Base-by-base conservation (phyloP, 257 asterid genomes). In the Verbena officinalis region DNA sequence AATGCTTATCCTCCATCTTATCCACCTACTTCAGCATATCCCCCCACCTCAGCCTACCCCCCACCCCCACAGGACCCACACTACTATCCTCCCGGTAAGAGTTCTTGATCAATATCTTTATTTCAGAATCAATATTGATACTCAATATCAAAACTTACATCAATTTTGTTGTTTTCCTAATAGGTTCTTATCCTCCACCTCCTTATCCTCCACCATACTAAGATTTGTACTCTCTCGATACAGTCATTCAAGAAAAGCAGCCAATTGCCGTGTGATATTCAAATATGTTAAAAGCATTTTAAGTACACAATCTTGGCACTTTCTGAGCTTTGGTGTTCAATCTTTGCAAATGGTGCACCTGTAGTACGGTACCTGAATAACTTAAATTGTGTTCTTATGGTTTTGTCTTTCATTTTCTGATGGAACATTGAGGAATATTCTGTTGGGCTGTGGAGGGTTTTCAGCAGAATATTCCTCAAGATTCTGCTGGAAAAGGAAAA, bases 141-240 rank as follows among this genome's bases (percentile, higher is more conserved):
- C 33, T 16, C 13, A 27, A 24, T 15, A 15, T 24, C 5, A 21
- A 65, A 10, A 22, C 59, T 36, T 39, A 65, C 22, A 57, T 16
- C 1, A 13, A 13, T 19, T 57, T 9, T 20, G 10, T 73, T 59
- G 2, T 61, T 69, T 57, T 57, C 16, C 11, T 53, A 1, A 14
- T 75, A 84, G 91, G 87, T 65, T 52, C 82, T 10, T 73, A 69
- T 60, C 82, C 81, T 11, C 79, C 74, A 13, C 40, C 76, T 10
- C 65, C 74, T 7, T 84, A 84, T 36, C 91, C 87, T 11, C 82
- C 79, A 9, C 73, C 79, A 2, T 83, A 62, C 68, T 77, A 42
- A 73, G 69, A 20, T 49, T 12, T 3, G 9, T 44, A 15, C 49
- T 21, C 48, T 55, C 36, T 48, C 16, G 55, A 59, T 63, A 34